Conservation (phyloP, 2,329 filamentous ascomycete species). For the Penicillium polonicum region DNA sequence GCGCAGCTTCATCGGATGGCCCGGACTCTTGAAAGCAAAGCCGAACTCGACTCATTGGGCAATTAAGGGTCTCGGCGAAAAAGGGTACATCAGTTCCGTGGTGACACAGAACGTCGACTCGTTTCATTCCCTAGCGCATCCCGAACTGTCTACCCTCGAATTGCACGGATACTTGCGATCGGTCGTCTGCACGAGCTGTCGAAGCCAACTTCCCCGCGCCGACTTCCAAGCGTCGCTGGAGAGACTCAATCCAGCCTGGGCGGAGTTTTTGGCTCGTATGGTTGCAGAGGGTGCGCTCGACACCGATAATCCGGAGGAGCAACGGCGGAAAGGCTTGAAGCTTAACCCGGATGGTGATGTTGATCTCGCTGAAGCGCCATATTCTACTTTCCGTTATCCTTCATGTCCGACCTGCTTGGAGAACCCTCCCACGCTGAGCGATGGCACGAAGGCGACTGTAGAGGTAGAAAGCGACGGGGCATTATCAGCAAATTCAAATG, state of each 20-base stretch:
- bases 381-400: conserved; percentile 87
- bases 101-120: conserved; percentile 98
- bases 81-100: conserved; percentile 72
- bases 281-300: conserved; percentile 72
- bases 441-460: conserved; percentile 59
- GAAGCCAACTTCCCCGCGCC: conserved; percentile 66
- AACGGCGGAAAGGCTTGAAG: conserved; percentile 67
- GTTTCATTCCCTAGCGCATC: conserved; percentile 79
- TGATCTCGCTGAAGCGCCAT: conserved; percentile 81
- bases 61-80: conserved; percentile 66
- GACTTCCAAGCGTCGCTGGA: conserved; percentile 75
- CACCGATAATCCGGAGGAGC: conserved; percentile 71
- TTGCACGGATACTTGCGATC: conserved; percentile 87
- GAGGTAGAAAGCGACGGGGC: conserved; percentile 77
- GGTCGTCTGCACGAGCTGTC: conserved; percentile 77
- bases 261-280: conserved; percentile 69
- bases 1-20: conserved; percentile 89
- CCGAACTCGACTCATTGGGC: conserved; percentile 81
- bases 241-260: conserved; percentile 82
- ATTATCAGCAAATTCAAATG: conserved; percentile 64
- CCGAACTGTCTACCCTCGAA: conserved; percentile 71
- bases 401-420: conserved; percentile 78
- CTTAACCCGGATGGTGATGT: conserved; percentile 95
- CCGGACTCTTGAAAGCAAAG: conserved; percentile 70
- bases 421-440: conserved; percentile 56